Conservation (phyloP, 1,284 basidiomycete species). For the Cryptococcus neoformans region DNA sequence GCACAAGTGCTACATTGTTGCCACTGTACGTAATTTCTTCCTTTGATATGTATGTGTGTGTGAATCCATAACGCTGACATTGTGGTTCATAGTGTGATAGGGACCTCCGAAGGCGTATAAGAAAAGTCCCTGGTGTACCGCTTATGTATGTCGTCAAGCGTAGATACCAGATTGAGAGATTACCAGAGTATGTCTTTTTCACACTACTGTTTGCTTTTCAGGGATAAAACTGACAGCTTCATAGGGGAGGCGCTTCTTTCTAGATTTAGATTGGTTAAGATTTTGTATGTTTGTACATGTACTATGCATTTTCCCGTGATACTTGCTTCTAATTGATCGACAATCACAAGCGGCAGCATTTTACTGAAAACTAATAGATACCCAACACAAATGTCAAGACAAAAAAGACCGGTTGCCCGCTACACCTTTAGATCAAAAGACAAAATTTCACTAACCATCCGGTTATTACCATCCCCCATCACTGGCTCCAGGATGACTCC, state of each 20-base stretch:
- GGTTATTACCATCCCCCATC: conserved; percentile 14
- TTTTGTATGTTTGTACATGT: conserved; percentile 2
- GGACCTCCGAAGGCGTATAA: conserved; percentile 84
- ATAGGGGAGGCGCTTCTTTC: conserved; percentile 3
- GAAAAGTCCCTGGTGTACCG: conserved; percentile 91
- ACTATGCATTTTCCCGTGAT: neutral
- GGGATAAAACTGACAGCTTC: neutral
- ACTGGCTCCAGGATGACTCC: conserved; percentile 34
- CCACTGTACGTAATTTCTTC: conserved; percentile 57
- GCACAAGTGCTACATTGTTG: conserved; percentile 96
- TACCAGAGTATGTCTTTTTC: conserved; percentile 64
- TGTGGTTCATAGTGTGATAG: conserved; percentile 66
- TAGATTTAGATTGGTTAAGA: neutral
- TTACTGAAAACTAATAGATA: neutral
- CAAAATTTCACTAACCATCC: too few relatives aligned
- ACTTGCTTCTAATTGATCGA: neutral
- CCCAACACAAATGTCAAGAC: neutral
- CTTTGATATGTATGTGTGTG: neutral
- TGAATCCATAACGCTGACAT: neutral
- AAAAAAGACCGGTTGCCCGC: neutral
- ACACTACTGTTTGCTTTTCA: neutral
- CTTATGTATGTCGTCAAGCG: conserved; percentile 93
- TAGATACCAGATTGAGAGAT: conserved; percentile 85
- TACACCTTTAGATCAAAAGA: too few relatives aligned
- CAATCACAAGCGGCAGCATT: neutral